A percentile compares a stretch with the other conserved stretches of the same genome.
Conservation (phyloP, 140 eudicot species). For the Ambrosia hybrid region DNA sequence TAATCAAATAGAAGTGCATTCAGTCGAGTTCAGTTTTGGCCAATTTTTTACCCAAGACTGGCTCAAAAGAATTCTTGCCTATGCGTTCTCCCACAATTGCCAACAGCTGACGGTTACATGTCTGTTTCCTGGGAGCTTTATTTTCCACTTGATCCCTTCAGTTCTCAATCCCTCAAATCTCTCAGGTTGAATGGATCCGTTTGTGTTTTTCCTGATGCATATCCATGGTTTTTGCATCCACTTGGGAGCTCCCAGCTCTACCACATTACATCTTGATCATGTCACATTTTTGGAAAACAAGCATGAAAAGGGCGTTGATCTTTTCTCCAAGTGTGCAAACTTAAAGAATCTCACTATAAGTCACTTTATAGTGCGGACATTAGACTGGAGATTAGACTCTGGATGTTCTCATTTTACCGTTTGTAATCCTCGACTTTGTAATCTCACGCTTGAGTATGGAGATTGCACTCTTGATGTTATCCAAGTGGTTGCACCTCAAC, state of each 20-base stretch:
- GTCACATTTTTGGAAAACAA: background rate
- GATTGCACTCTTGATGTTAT: background rate
- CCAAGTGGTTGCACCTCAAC: slow-evolving; percentile 23
- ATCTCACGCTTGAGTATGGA: background rate
- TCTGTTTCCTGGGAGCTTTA: too few relatives aligned
- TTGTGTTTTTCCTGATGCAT: too few relatives aligned
- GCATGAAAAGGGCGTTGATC: background rate
- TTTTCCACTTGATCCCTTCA: background rate
- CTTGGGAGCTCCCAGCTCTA: slow-evolving; percentile 13
- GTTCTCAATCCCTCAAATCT: slow-evolving; percentile 16
- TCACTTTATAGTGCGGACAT: background rate
- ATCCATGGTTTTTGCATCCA: background rate
- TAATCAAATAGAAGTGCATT: too few relatives aligned
- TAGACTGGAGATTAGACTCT: too few relatives aligned
- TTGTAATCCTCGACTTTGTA: background rate
- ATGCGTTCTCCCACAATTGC: slow-evolving; percentile 16
- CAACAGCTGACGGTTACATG: background rate
- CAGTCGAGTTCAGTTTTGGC: too few relatives aligned
- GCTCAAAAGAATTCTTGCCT: background rate
- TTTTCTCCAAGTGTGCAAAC: slow-evolving; percentile 3
- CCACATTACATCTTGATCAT: background rate
- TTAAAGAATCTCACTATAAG: slow-evolving; percentile 12
- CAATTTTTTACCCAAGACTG: too few relatives aligned
- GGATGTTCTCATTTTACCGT: background rate
- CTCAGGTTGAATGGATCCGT: background rate